These are phyloP conservation scores for Exophiala dermatitidis DNA, from an alignment of 2,329 filamentous ascomycete genomes.

Conservation along the genomic window DNA sequence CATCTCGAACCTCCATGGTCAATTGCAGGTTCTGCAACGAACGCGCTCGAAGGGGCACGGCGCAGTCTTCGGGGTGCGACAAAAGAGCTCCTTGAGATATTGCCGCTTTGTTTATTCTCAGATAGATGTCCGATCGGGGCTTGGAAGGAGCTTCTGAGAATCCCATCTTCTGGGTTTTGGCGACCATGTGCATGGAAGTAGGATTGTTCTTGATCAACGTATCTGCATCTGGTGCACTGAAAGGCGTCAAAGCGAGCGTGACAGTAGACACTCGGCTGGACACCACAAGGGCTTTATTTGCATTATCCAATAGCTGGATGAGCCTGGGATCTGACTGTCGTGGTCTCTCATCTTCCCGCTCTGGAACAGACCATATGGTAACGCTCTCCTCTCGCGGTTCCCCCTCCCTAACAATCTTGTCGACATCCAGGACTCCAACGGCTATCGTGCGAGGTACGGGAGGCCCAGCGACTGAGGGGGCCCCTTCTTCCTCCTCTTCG, in stretches of 20 bases:
- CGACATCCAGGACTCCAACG: conserved; percentile 69
- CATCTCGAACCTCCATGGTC: conserved; percentile 77
- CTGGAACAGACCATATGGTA: conserved; percentile 65
- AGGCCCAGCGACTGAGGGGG: conserved; percentile 16
- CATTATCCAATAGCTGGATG: conserved; percentile 63
- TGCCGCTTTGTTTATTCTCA: conserved; percentile 74
- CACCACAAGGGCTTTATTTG: conserved; percentile 66
- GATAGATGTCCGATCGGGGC: conserved; percentile 85
- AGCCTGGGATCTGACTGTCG: conserved; percentile 36
- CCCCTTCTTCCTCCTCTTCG: conserved; percentile 21
- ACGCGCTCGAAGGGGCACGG: conserved; percentile 60
- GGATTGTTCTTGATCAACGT: conserved; percentile 76
- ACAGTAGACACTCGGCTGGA: conserved; percentile 67
- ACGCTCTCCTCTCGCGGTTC: conserved; percentile 61
- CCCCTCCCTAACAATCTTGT: conserved; percentile 62
- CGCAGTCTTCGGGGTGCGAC: conserved; percentile 69
- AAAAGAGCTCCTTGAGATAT: conserved; percentile 60
- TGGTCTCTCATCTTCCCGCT: conserved; percentile 48
- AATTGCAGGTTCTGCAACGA: conserved; percentile 73
- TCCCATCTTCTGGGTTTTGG: conserved; percentile 78
- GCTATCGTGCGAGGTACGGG: conserved; percentile 47
- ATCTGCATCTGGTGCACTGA: conserved; percentile 70
- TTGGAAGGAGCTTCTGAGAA: conserved; percentile 89
- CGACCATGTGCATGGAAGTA: conserved; percentile 73
- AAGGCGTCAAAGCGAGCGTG: conserved; percentile 71